Percentiles rank a stretch among this genome's conserved stretches.
These are phyloP conservation scores for Crucihimalaya himalaica DNA, from an alignment of 345 rosid genomes.

Conservation along the genomic window DNA sequence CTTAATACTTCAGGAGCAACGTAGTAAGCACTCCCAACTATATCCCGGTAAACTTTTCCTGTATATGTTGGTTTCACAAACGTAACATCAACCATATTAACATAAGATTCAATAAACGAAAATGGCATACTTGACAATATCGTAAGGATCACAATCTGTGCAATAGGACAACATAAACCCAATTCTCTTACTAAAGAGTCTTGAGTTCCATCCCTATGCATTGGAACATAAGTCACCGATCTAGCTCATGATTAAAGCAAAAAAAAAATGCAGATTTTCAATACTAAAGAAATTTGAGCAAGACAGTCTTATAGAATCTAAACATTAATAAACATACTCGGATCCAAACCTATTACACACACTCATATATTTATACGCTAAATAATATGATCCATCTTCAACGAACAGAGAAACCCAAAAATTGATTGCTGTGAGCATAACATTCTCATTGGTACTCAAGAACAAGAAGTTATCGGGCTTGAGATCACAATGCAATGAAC, in stretches of 20 bases:
- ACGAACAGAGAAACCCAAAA: neutral
- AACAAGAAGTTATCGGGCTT: neutral
- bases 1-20: constrained; percentile 92
- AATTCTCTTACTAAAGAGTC: neutral
- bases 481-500: neutral
- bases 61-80: constrained; percentile 32
- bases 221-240: neutral
- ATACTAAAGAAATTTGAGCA: neutral
- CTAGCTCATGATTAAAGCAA: neutral
- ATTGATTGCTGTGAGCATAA: neutral
- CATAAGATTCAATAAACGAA: neutral
- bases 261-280: neutral
- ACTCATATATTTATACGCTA: neutral
- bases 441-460: no score
- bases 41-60: constrained; percentile 74
- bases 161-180: neutral
- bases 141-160: neutral
- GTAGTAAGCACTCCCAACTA: constrained; percentile 91
- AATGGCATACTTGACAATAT: constrained; percentile 1
- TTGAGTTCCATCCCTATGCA: neutral
- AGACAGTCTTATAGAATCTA: neutral
- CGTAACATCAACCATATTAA: neutral
- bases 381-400: neutral
- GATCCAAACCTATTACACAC: neutral
- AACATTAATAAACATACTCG: neutral